Evolutionary conservation across 192 early-diverging fungal genomes (phyloP).

Genomic region (Bifiguratus adelaidae): DNA sequence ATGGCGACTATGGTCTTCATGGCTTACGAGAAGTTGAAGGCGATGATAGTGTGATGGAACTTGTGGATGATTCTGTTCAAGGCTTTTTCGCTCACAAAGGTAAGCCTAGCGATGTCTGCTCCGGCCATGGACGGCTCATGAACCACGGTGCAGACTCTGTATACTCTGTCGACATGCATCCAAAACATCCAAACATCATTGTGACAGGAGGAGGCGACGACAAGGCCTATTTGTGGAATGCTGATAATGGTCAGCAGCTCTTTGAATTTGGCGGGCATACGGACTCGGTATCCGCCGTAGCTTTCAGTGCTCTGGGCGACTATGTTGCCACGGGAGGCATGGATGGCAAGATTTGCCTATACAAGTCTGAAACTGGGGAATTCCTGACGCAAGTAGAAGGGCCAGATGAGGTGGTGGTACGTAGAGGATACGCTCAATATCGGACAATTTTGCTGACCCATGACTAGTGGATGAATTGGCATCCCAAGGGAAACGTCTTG

Average conservation of each 20-base stretch:
- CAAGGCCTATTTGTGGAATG: conserved; percentile 77
- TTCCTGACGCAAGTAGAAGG: conserved; percentile 69
- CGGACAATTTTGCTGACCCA: background rate
- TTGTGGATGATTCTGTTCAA: conserved; percentile 80
- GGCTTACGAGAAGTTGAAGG: conserved; percentile 32
- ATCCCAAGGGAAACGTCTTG: conserved; percentile 85
- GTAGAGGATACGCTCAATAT: conserved; percentile 5
- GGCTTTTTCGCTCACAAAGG: conserved; percentile 86
- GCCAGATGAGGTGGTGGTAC: conserved; percentile 78
- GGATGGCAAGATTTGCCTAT: conserved; percentile 85
- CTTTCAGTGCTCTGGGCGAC: conserved; percentile 75
- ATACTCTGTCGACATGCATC: conserved; percentile 76
- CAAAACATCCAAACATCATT: conserved; percentile 51
- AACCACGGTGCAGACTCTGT: conserved; percentile 60
- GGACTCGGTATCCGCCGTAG: conserved; percentile 78
- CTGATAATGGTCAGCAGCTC: conserved; percentile 72
- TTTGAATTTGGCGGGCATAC: conserved; percentile 64
- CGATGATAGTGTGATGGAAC: conserved; percentile 44
- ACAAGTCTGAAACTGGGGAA: conserved; percentile 47
- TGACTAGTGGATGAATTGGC: conserved; percentile 86
- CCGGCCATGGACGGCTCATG: too few species aligned
- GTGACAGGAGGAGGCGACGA: conserved; percentile 91
- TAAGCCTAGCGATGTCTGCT: too few species aligned
- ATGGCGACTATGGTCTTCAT: conserved; percentile 35
- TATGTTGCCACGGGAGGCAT: conserved; percentile 89